These are phyloP conservation scores for Mycena belliarum DNA, from an alignment of 768 basidiomycete species.

Conservation along the genomic window DNA sequence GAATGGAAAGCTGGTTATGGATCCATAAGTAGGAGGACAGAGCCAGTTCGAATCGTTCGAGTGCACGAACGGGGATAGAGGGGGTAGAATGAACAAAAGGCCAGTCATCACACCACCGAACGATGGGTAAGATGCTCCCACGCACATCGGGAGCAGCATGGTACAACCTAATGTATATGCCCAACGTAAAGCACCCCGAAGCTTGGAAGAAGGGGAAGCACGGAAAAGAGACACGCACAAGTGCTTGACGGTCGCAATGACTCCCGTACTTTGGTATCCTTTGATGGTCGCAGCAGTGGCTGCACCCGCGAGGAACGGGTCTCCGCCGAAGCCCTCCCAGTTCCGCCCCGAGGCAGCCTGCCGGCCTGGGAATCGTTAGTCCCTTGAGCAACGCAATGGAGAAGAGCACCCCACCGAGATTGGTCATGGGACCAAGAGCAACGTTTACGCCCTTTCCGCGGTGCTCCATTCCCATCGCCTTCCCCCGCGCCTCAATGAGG, in stretches of 20 bases:
- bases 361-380: background rate
- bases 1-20: no score
- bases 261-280: constrained; percentile 39
- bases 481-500: constrained; percentile 38
- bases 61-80: no score
- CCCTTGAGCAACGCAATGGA: background rate
- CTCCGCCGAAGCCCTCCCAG: constrained; percentile 49
- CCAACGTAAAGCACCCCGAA: no score
- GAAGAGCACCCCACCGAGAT: constrained; percentile 4
- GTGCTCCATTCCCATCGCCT: constrained; percentile 63
- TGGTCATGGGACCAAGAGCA: constrained; percentile 28
- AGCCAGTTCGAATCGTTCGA: no score
- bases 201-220: no score
- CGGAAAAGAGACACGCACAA: constrained; percentile 19
- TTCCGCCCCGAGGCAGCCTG: constrained; percentile 35
- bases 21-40: no score
- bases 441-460: constrained; percentile 49
- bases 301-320: constrained; percentile 45
- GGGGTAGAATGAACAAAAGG: no score
- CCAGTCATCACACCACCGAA: no score
- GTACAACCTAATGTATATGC: no score
- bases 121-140: no score
- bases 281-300: constrained; percentile 39
- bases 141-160: no score
- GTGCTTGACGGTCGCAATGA: constrained; percentile 41